phyloP scores from a whole-genome alignment of 768 basidiomycete genomes.

The Chalciporus pseudorubinellus region DNA sequence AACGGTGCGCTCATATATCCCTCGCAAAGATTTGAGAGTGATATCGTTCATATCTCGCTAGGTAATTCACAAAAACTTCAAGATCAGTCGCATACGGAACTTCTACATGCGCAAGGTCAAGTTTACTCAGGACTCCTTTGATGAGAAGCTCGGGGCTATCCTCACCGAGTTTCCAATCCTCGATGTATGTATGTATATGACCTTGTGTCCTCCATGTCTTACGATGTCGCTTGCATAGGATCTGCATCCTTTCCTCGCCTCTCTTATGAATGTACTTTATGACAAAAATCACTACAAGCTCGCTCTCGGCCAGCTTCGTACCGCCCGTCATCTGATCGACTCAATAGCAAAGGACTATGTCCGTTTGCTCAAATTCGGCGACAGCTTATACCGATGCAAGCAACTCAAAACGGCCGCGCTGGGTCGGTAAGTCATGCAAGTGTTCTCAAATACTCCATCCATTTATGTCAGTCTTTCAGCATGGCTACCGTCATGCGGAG shows the following conservation, averaged over 20 bases:
- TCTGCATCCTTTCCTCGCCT: conserved; percentile 93
- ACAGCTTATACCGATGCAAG: conserved; percentile 96
- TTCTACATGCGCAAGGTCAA: conserved; percentile 99
- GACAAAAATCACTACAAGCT: conserved; percentile 99
- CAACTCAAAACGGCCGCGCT: conserved; percentile 97
- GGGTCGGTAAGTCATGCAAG: conserved; percentile 70
- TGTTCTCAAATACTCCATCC: neutral
- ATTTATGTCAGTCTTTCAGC: conserved; percentile 36
- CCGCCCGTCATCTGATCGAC: conserved; percentile 93
- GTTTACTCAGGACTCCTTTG: conserved; percentile 95
- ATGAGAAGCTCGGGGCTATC: conserved; percentile 92
- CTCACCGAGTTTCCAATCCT: conserved; percentile 96
- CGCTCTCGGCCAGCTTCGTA: conserved; percentile 94
- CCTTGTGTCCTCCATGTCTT: too few species aligned
- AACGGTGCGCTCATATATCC: conserved; percentile 50
- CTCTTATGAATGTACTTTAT: conserved; percentile 96
- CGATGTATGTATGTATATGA: conserved; percentile 51
- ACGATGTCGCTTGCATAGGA: conserved; percentile 44
- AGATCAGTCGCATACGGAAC: conserved; percentile 96
- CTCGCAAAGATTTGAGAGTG: neutral
- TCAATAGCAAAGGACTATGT: conserved; percentile 97
- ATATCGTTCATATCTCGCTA: conserved; percentile 27
- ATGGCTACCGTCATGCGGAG: conserved; percentile 99
- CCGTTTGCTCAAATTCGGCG: conserved; percentile 95
- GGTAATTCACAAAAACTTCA: conserved; percentile 99